Base-by-base conservation (phyloP, 768 basidiomycete genomes). In the Hygrocybe coccinea region DNA sequence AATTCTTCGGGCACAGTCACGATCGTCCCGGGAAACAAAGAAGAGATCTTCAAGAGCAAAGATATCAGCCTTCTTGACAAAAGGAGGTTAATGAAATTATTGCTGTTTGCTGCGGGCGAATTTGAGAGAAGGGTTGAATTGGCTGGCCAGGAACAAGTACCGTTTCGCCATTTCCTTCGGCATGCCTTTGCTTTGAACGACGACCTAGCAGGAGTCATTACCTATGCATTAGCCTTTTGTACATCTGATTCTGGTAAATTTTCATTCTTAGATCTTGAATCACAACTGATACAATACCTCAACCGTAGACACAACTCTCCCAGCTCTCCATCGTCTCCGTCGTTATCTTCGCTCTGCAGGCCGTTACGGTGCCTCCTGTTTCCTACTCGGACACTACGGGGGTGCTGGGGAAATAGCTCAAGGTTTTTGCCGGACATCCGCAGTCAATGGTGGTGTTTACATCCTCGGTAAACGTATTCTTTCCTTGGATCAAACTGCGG, bases 351-450 rank as follows among this genome's bases (percentile, higher is more conserved):
- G 77, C 47, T 91, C 93, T 0, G 71, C 83, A 15, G 94, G 95
- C 2, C 79, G 91, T 29, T 97, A 97, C 64, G 95, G 95, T 2
- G 65, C 78, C 2, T 68, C 79, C 70, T 84, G 94, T 1, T 97
- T 93, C 72, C 80, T 98, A 14, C 77, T 98, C n/a, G 92, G 92
- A 0, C 92, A 97, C 61, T 97, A 97, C 66, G 95, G 95, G 15
- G 91, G 93, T 17, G 77, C 87, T 0, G 95, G 95, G 4, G 95
- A 97, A 64, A 84, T 97, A 10, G 81, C 89, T 0, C 95, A 97
- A 69, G 95, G 94, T 2, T 98, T 89, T 63, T 86, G 83, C 65
- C 90, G 94, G 14, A 82, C 88, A 19, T 78, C 91, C 12, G 95
- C 95, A 2, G 95, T 98, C 33, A 76, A 75, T 47, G 87, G 89